These are phyloP conservation scores for Exophiala viscosa DNA, from an alignment of 2,329 filamentous ascomycete genomes.

Conservation along the genomic window DNA sequence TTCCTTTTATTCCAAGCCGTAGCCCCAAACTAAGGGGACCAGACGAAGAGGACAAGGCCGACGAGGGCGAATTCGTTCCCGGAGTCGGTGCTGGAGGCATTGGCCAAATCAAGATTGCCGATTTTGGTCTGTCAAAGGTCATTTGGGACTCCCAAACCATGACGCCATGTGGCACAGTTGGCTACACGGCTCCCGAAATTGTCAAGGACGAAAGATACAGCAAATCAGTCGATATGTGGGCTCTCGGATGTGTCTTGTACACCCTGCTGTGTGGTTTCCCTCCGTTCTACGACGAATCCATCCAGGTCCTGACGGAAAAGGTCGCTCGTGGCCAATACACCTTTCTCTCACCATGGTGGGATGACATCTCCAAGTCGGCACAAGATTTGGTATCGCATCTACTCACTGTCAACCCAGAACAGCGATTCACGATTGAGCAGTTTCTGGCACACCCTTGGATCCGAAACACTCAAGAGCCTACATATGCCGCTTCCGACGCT, in stretches of 20 bases:
- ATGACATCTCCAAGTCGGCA: slow-evolving; percentile 91
- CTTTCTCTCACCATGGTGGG: slow-evolving; percentile 98
- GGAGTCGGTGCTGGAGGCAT: slow-evolving; percentile 86
- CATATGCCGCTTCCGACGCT: slow-evolving; percentile 63
- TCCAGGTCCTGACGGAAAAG: slow-evolving; percentile 94
- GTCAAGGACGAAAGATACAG: slow-evolving; percentile 99
- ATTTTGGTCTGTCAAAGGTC: slow-evolving; percentile 95
- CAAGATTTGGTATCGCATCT: slow-evolving; percentile 93
- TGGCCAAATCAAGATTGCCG: slow-evolving; percentile 92
- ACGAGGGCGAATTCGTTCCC: slow-evolving; percentile 87
- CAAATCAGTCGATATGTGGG: slow-evolving; percentile 99
- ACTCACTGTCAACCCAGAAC: slow-evolving; percentile 88
- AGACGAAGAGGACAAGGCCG: slow-evolving; percentile 94
- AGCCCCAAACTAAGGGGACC: slow-evolving; percentile 74
- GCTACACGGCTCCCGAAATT: slow-evolving; percentile 98
- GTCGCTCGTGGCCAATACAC: slow-evolving; percentile 95
- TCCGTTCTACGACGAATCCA: slow-evolving; percentile 94
- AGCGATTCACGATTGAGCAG: slow-evolving; percentile 87
- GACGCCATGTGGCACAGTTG: slow-evolving; percentile 98
- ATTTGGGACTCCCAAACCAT: slow-evolving; percentile 98
- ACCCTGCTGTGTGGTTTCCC: slow-evolving; percentile 96
- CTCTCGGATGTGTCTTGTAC: slow-evolving; percentile 91
- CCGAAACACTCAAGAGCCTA: slow-evolving; percentile 64
- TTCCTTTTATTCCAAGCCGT: slow-evolving; percentile 74
- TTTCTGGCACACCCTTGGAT: slow-evolving; percentile 97